phyloP scores from a whole-genome alignment of 768 basidiomycete species.

The Hydnum rufescens region DNA sequence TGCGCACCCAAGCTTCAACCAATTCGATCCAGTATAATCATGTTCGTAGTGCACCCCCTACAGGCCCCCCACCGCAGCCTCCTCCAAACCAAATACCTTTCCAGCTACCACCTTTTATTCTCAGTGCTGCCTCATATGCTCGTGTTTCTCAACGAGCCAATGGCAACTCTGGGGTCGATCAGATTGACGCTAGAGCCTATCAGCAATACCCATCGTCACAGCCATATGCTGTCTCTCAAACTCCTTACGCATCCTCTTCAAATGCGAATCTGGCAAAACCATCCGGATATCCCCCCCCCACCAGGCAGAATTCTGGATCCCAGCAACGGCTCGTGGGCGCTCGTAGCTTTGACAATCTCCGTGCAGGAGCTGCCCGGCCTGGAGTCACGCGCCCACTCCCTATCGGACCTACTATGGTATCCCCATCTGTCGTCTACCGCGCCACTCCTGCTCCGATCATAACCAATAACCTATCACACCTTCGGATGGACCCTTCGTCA shows the following conservation, averaged over 20 bases:
- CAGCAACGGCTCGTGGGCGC: slow-evolving; percentile 28
- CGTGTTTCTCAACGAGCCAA: background rate
- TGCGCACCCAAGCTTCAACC: no score
- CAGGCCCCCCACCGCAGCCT: background rate
- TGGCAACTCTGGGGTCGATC: no score
- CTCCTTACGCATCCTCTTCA: no score
- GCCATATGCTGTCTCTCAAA: no score
- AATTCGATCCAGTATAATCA: no score
- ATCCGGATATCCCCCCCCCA: no score
- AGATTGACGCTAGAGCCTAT: no score
- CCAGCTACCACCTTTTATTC: background rate
- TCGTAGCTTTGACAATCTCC: slow-evolving; percentile 15
- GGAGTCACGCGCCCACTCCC: background rate
- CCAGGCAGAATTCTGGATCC: slow-evolving; percentile 13
- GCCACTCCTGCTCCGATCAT: background rate
- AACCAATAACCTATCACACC: no score
- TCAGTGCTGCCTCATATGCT: background rate
- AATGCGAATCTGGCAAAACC: no score
- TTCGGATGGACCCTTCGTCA: no score
- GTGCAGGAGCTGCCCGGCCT: slow-evolving; percentile 15
- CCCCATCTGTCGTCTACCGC: no score
- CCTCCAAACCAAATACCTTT: background rate
- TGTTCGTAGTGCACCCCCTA: background rate
- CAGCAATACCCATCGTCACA: no score
- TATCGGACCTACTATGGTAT: background rate